A percentile compares a stretch with the other conserved stretches of the same genome.
Evolutionary conservation across 805 yeast species (phyloP).

Genomic region (Zygosaccharomyces bisporus): DNA sequence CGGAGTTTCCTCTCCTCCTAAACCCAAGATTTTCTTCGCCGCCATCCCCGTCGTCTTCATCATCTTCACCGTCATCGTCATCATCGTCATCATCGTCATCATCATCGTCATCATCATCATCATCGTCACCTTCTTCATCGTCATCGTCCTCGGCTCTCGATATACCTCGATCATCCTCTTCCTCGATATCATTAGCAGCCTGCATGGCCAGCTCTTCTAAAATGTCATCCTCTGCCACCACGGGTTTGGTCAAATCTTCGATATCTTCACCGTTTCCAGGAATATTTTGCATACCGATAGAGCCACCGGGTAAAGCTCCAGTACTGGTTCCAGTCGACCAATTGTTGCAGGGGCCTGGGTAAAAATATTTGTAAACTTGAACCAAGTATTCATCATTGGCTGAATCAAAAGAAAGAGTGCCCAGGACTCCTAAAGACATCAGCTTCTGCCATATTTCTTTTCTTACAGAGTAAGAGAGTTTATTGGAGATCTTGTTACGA

Average conservation of each 20-base stretch:
- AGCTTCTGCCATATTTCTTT: slow-evolving; percentile 35
- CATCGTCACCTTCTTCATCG: slow-evolving; percentile 16
- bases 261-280: slow-evolving; percentile 4
- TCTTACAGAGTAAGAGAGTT: slow-evolving; percentile 19
- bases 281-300: slow-evolving; percentile 2
- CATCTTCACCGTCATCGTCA: slow-evolving; percentile 13
- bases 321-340: slow-evolving; percentile 1
- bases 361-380: slow-evolving; percentile 33
- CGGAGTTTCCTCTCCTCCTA: slow-evolving; percentile 1
- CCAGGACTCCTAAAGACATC: slow-evolving; percentile 32
- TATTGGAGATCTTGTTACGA: slow-evolving; percentile 8
- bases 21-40: slow-evolving; percentile 4
- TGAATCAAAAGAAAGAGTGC: slow-evolving; percentile 32
- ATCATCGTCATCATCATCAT: slow-evolving; percentile 14
- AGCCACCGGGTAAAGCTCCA: background rate
- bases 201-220: slow-evolving; percentile 3
- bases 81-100: slow-evolving; percentile 14
- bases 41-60: slow-evolving; percentile 14
- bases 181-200: slow-evolving; percentile 7
- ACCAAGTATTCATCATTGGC: slow-evolving; percentile 32
- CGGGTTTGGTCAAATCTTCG: slow-evolving; percentile 5
- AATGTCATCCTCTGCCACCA: slow-evolving; percentile 11
- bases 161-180: slow-evolving; percentile 9
- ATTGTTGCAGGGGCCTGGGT: slow-evolving; percentile 17
- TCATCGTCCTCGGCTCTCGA: slow-evolving; percentile 13